Evolutionary conservation across 148 eudicot species (phyloP).

Genomic region (Amaranthus palmeri): DNA sequence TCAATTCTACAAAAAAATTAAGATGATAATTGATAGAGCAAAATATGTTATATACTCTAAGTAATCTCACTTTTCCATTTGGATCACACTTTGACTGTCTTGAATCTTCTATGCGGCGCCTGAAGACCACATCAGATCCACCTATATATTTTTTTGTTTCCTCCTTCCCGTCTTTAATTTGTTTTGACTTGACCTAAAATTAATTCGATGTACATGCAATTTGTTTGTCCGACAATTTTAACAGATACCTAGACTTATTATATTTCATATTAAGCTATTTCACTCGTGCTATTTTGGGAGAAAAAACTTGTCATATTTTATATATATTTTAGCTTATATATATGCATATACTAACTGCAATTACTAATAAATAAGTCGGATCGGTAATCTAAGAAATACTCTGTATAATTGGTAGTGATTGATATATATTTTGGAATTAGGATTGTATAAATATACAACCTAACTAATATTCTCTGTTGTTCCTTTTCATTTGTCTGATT

Average conservation of each 20-base stretch:
- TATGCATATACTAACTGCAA: background rate
- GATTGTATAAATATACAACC: conserved; percentile 12
- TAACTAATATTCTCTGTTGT: background rate
- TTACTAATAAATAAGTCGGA: conserved; percentile 6
- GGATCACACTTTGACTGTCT: conserved; percentile 25
- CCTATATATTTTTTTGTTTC: background rate
- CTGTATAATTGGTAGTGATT: conserved; percentile 20
- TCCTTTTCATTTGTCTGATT: background rate
- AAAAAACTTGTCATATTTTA: too few species aligned
- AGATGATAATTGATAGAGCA: too few species aligned
- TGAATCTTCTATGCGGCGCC: conserved; percentile 29
- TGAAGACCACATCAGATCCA: conserved; percentile 16
- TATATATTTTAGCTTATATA: too few species aligned
- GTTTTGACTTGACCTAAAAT: background rate
- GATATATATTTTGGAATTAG: conserved; percentile 28
- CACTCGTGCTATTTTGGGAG: too few species aligned
- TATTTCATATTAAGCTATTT: too few species aligned
- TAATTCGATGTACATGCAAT: too few species aligned
- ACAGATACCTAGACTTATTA: too few species aligned
- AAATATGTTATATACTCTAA: too few species aligned
- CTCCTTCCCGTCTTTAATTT: background rate
- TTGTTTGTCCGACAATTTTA: too few species aligned
- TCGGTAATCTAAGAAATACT: conserved; percentile 1
- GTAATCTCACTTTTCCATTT: too few species aligned
- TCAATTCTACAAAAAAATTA: too few species aligned